Percentiles rank a stretch among this genome's conserved stretches.
Conservation (phyloP, 228 moss, liverwort and hornwort genomes). For the Sphagnum fallax region DNA sequence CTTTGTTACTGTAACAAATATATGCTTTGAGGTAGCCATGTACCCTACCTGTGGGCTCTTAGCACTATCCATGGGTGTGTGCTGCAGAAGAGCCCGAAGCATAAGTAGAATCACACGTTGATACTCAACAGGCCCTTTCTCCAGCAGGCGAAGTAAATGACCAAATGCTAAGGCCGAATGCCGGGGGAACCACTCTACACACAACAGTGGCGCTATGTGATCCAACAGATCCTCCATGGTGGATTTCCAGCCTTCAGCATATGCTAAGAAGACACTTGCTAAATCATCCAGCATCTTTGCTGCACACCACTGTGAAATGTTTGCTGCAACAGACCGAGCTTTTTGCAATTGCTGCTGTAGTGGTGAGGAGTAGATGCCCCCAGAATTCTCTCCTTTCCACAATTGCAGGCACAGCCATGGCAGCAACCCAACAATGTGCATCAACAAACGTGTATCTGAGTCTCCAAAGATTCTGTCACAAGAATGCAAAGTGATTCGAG, state of each 20-base stretch:
- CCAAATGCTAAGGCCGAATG: conserved; percentile 97
- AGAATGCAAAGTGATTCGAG: conserved; percentile 89
- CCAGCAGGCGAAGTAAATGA: conserved; percentile 80
- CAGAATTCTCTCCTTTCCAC: conserved; percentile 56
- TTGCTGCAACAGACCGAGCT: conserved; percentile 95
- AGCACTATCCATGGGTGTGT: conserved; percentile 88
- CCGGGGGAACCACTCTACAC: conserved; percentile 91
- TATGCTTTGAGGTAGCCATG: no score
- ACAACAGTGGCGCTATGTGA: conserved; percentile 85
- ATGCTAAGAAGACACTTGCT: conserved; percentile 76
- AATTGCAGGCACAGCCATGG: conserved; percentile 99
- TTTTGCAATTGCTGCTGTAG: conserved; percentile 98
- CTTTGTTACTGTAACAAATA: no score
- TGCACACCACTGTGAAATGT: conserved; percentile 97
- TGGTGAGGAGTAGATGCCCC: conserved; percentile 60
- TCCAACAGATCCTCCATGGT: conserved; percentile 77
- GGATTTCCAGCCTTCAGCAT: conserved; percentile 86
- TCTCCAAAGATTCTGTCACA: conserved; percentile 99
- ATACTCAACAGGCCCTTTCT: conserved; percentile 98
- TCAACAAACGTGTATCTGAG: conserved; percentile 90
- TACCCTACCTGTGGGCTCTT: conserved; percentile 72
- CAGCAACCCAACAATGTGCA: conserved; percentile 95
- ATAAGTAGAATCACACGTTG: conserved; percentile 95
- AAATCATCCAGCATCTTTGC: conserved; percentile 88
- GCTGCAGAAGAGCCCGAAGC: conserved; percentile 83